phyloP scores from a whole-genome alignment of 2,329 filamentous ascomycete genomes.

The Penicillium sp. region DNA sequence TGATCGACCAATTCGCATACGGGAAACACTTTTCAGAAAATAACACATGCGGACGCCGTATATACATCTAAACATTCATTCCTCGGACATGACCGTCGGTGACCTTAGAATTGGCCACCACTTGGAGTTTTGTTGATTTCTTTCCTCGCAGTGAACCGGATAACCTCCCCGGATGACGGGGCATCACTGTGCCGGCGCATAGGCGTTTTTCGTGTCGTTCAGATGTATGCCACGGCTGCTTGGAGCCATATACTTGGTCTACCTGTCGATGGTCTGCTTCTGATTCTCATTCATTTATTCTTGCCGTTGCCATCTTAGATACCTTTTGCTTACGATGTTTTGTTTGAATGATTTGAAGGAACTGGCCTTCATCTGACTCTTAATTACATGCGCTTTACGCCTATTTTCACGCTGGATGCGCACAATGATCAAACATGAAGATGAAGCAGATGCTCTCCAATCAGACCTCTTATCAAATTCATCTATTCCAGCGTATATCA shows the following conservation, averaged over 20 bases:
- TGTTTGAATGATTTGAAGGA: constrained; percentile 24
- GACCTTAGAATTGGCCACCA: background rate
- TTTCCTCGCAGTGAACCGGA: background rate
- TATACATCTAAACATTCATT: constrained; percentile 1
- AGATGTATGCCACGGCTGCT: constrained; percentile 15
- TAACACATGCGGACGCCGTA: background rate
- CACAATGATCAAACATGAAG: background rate
- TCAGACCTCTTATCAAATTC: background rate
- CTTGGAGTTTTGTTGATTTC: background rate
- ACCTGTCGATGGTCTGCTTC: constrained; percentile 1
- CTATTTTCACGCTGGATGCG: background rate
- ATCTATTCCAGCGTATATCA: background rate
- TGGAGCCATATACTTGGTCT: constrained; percentile 7
- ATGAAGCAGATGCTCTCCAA: background rate
- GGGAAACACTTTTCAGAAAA: background rate
- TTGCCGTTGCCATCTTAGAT: constrained; percentile 21
- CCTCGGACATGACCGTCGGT: background rate
- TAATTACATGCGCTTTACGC: background rate
- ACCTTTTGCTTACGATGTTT: constrained; percentile 20
- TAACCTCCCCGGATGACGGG: background rate
- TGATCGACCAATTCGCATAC: constrained; percentile 32
- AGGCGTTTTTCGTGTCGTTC: constrained; percentile 20
- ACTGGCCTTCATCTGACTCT: constrained; percentile 5
- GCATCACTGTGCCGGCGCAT: constrained; percentile 21
- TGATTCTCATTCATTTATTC: background rate